phyloP scores from a whole-genome alignment of 1,139 yeast species.

The Saccharomyces uvarum region DNA sequence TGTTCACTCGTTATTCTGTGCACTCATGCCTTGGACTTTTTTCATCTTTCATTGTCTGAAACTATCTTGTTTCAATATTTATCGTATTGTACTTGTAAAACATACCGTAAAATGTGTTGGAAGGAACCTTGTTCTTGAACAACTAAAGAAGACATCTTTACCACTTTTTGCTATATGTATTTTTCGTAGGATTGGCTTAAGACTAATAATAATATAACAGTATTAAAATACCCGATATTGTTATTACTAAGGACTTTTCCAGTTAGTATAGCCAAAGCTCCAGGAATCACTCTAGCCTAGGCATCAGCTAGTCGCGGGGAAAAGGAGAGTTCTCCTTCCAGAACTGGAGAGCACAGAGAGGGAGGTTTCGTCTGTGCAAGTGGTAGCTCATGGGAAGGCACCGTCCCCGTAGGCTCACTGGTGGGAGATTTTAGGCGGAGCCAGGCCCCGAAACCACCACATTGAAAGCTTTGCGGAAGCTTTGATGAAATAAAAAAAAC shows the following conservation, averaged over 20 bases:
- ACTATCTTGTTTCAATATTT: neutral
- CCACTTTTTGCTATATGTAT: slow-evolving; percentile 11
- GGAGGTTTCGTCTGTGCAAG: neutral
- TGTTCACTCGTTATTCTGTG: neutral
- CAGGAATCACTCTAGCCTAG: neutral
- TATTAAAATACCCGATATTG: neutral
- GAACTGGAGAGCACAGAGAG: neutral
- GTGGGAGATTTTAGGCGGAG: no score
- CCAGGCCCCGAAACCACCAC: neutral
- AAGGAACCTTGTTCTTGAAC: slow-evolving; percentile 98
- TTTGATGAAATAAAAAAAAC: neutral
- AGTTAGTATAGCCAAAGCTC: neutral
- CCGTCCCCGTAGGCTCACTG: neutral
- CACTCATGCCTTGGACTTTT: neutral
- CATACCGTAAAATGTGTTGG: slow-evolving; percentile 99
- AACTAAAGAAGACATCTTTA: slow-evolving; percentile 58
- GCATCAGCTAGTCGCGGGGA: neutral
- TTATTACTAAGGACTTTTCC: neutral
- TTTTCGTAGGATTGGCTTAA: slow-evolving; percentile 2
- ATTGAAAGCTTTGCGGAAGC: neutral
- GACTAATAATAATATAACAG: neutral
- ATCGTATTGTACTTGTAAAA: slow-evolving; percentile 21
- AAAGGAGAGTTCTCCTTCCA: neutral
- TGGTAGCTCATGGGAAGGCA: neutral
- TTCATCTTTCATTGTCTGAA: neutral